Conservation (phyloP, 1,284 basidiomycete genomes). For the Inonotus hispidus region DNA sequence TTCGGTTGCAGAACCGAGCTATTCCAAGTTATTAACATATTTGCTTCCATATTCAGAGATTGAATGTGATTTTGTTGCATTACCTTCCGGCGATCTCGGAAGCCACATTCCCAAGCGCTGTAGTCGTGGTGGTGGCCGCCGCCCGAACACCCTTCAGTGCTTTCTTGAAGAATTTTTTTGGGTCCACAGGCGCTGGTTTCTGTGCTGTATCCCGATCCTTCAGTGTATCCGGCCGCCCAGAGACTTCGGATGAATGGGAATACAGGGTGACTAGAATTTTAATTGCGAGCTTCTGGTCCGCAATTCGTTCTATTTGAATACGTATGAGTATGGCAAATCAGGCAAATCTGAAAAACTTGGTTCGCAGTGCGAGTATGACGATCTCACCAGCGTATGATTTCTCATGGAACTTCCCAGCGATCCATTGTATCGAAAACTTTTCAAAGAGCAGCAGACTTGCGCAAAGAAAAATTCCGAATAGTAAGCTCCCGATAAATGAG, state of each 20-base stretch:
- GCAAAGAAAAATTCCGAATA: constrained; percentile 76
- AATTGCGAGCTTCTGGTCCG: constrained; percentile 79
- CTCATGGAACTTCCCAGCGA: constrained; percentile 83
- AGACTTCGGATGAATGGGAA: constrained; percentile 68
- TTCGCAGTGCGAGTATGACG: background rate
- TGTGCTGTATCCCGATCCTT: constrained; percentile 39
- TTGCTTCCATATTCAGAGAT: background rate
- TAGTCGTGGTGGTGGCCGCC: constrained; percentile 78
- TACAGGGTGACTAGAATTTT: constrained; percentile 73
- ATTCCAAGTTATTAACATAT: constrained; percentile 13
- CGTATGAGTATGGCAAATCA: background rate
- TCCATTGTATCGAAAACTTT: constrained; percentile 85
- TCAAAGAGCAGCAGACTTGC: constrained; percentile 71
- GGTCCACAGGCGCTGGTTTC: constrained; percentile 40
- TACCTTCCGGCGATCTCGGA: constrained; percentile 66
- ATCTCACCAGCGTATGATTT: constrained; percentile 72
- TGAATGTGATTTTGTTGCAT: background rate
- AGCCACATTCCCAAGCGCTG: constrained; percentile 74
- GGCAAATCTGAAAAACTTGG: background rate
- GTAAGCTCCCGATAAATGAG: constrained; percentile 52
- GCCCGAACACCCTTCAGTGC: constrained; percentile 67
- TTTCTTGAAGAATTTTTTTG: constrained; percentile 63
- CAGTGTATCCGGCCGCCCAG: constrained; percentile 64
- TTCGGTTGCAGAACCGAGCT: constrained; percentile 85
- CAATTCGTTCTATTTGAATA: constrained; percentile 59